Evolutionary conservation across 306 rosid species (phyloP), one percentile per base, ranked within the genome.

Genomic region (Pyrus pyrifolia): DNA sequence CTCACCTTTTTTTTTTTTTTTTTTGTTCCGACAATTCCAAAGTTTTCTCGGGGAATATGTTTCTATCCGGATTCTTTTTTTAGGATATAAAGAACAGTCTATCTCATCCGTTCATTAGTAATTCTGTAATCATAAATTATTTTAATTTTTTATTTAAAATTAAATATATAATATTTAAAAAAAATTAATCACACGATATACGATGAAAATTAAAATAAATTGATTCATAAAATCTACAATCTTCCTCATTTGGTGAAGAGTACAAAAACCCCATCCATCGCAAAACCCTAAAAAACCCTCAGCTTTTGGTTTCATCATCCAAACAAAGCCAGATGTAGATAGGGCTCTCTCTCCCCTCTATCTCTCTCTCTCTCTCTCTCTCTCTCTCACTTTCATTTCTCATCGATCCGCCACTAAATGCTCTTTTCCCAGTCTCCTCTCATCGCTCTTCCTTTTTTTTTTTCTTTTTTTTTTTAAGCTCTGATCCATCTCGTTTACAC

Each of bases 401-500:
- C 63, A 8, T 49, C 18, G 14, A 8, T 22, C 23, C 71, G 35
- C 9, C 67, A 35, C 67, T 81, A 1, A 74, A 35, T 64, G 83
- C 67, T 63, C 21, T 45, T 65, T 30, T 51, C 74, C 46, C 58
- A 15, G 42, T 15, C 40, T 17, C n/a, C 25, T 13, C 11, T 18
- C 13, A 3, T 61, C 53, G 63, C 27, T 67, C 53, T 49, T 59
- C 55, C 18, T 70, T 53, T 78, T 61, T 70, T 63, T 15, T 70
- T 79, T 55, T 70, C 51, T 8, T 70, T 78, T 73, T 80, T 76
- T 82, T 29, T 30, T 30, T 30, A 15, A 51, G 68, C 22, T n/a
- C 40, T 51, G 66, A 27, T 69, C 40, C 58, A 44, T 83, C 95
- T 93, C 89, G 91, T 75, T 88, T 85, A 81, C 78, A 85, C 87